phyloP scores from a whole-genome alignment of 2,329 filamentous ascomycete genomes.

The Monilinia laxa region DNA sequence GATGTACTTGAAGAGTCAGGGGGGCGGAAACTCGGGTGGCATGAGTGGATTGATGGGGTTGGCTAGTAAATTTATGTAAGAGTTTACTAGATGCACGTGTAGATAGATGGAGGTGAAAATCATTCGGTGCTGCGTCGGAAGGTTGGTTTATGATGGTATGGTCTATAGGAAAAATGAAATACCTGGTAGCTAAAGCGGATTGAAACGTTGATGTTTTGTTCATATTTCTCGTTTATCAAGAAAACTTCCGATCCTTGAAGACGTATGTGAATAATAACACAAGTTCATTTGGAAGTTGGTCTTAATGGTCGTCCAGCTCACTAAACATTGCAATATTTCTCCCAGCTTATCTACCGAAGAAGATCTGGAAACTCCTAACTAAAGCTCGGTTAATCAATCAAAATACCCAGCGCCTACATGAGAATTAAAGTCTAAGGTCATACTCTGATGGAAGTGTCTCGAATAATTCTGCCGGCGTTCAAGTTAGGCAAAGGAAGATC shows the following conservation, averaged over 20 bases:
- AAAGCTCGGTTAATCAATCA: background rate
- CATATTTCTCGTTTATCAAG: background rate
- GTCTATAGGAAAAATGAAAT: background rate
- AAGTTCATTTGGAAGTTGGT: background rate
- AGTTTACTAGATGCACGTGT: background rate
- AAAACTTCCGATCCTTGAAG: background rate
- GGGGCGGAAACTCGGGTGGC: conserved; percentile 46
- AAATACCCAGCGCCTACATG: too few relatives aligned
- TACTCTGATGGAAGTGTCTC: too few relatives aligned
- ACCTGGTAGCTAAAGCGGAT: background rate
- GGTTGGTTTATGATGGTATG: conserved; percentile 2
- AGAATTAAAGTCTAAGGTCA: too few relatives aligned
- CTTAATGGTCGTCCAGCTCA: background rate
- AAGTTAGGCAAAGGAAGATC: too few relatives aligned
- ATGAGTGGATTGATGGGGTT: conserved; percentile 50
- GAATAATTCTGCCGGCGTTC: too few relatives aligned
- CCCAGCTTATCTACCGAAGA: background rate
- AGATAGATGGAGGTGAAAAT: background rate
- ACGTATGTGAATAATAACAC: background rate
- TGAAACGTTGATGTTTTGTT: background rate
- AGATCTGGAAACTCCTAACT: background rate
- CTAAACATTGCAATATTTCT: background rate
- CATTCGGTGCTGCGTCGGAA: conserved; percentile 2
- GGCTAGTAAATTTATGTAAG: conserved; percentile 59
- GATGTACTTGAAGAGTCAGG: conserved; percentile 83